A percentile compares a stretch with the other conserved stretches of the same genome.
Evolutionary conservation across 2,329 filamentous ascomycete species (phyloP).

Genomic region (Calonectria crousiana): DNA sequence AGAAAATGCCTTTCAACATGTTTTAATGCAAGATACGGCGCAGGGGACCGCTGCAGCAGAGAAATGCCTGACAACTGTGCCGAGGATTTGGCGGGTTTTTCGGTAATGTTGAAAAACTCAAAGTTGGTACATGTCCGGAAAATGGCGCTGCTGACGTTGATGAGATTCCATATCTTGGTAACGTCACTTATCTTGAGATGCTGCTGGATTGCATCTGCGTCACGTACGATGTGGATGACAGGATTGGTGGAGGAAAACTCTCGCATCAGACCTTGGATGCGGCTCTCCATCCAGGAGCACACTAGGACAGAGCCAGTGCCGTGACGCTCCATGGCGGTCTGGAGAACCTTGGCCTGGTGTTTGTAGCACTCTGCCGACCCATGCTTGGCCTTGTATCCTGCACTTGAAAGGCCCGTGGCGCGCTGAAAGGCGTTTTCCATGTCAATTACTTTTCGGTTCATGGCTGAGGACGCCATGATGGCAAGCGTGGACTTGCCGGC

Average conservation of each 20-base stretch:
- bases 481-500: slow-evolving; percentile 82
- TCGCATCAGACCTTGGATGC: slow-evolving; percentile 69
- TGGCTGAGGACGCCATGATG: slow-evolving; percentile 79
- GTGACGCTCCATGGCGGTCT: slow-evolving; percentile 70
- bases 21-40: slow-evolving; percentile 76
- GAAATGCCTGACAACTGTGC: slow-evolving; percentile 19
- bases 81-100: slow-evolving; percentile 54
- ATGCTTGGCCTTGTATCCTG: slow-evolving; percentile 72
- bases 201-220: slow-evolving; percentile 72
- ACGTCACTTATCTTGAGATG: slow-evolving; percentile 70
- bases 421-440: slow-evolving; percentile 77
- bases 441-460: slow-evolving; percentile 76
- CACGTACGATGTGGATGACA: slow-evolving; percentile 77
- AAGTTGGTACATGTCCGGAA: slow-evolving; percentile 78
- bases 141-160: slow-evolving; percentile 68
- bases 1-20: slow-evolving; percentile 77
- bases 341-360: slow-evolving; percentile 72
- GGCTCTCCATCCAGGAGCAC: slow-evolving; percentile 78
- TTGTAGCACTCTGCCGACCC: slow-evolving; percentile 72
- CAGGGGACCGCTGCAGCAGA: slow-evolving; percentile 54
- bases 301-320: slow-evolving; percentile 75
- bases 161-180: slow-evolving; percentile 67
- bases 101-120: slow-evolving; percentile 82
- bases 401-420: slow-evolving; percentile 70
- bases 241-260: slow-evolving; percentile 75